Base-by-base conservation (phyloP, 371 early-diverging fungal genomes). In the Mucor circinelloides region DNA sequence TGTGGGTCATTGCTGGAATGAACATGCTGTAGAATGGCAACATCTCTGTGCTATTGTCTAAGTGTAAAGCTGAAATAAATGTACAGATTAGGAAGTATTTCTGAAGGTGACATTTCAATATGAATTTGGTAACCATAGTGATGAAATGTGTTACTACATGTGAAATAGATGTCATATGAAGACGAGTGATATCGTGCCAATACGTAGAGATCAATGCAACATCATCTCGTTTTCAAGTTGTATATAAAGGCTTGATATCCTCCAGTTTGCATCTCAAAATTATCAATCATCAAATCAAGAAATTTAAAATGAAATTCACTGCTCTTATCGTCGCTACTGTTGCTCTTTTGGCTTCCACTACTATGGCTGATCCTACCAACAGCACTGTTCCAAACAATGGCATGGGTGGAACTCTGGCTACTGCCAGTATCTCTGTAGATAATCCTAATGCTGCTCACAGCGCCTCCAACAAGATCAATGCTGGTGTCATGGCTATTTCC, bases 331-430 rank as follows among this genome's bases (percentile, higher is more conserved):
- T 31, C 28, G 31, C 31, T 30, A 15, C 30, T 7, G 31, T 55
- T 19, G 58, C 36, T n/a, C 10, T 58, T 13, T 21, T 21, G 13
- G 36, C 58, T 23, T 34, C 36, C 21, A 13, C 36, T 36, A 36
- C 21, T 36, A 50, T 50, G 50, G 25, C 30, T 42, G 15, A 27
- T 19, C 25, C 27, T 42, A 32, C 17, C 21, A 63, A 27, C 19
- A 64, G 32, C 23, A 40, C 30, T 23, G 25, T 63, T 15, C 30
- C 57, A 28, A 57, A 57, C 30, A 44, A 19, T 21, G 50, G 50
- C 21, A 64, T 64, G 64, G 59, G 66, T 2, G 66, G 66, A 34
- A 59, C 59, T 52, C 28, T 31, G 12, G 66, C 66, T 28, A 58
- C 66, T 38, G 59, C 66, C 1, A 66, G 66, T 59, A 66, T 66